Base-by-base conservation (phyloP, 257 asterid species). In the Coffea canephora region DNA sequence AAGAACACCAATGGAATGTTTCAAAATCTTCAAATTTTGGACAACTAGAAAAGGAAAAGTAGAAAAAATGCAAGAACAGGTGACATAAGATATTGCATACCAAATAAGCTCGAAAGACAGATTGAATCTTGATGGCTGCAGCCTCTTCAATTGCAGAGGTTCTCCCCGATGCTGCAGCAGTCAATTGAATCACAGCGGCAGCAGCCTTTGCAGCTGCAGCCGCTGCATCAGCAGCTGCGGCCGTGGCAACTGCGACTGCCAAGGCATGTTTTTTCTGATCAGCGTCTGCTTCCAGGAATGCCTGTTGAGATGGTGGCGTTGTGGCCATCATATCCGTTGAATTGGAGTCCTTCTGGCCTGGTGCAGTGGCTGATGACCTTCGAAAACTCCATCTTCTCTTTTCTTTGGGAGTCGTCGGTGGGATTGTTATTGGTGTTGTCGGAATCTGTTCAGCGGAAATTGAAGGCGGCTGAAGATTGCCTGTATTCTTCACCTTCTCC, bases 371-470 rank as follows among this genome's bases (percentile, higher is more conserved):
- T 18, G 99, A 92, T 12, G 98, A 93, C 78, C 98, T 88, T 76
- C 99, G 93, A 83, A 96, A 96, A 78, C 99, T 96, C 98, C 99
- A 96, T 16, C 98, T 81, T 62, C 91, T 90, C 87, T 94, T 96
- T 80, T 96, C 98, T 69, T 81, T 89, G 0, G 98, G 91, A 16
- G 95, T 91, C 0, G 93, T 87, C 3, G 97, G 91, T 4, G 90
- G 85, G 78, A 76, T 73, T 19, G 91, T 65, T 18, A 85, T 68
- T 23, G 94, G 95, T 14, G 97, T 89, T 7, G 93, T 61, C 0
- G 94, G 87, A 18, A 8, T 41, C 5, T 81, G 74, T 15, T 86
- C 87, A 65, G 73, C 69, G 55, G 71, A 82, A 52, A 21, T 55
- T 13, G 74, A 54, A 45, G 81, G 75, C 45, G 43, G 69, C 12